Conservation (phyloP, 495 filamentous ascomycete genomes). For the Trichoderma virens region DNA sequence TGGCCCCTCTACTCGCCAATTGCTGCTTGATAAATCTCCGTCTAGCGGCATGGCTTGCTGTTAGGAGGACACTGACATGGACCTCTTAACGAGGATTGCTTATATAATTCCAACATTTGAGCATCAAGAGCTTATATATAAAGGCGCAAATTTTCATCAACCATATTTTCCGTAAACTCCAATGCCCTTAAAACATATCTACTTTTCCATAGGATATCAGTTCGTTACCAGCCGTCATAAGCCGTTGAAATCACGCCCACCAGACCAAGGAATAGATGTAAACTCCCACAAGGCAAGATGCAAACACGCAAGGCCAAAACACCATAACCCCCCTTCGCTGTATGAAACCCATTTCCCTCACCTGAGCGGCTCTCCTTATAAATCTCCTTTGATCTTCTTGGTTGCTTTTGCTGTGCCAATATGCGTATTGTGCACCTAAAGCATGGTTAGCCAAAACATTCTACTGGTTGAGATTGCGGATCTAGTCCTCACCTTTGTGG, state of each 20-base stretch:
- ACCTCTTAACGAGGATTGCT: too few species aligned
- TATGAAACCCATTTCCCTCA: neutral
- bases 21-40: too few species aligned
- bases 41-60: too few species aligned
- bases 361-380: neutral
- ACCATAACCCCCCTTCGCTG: neutral
- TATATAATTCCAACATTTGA: neutral
- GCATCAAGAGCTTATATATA: neutral
- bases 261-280: neutral
- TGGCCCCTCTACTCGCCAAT: neutral
- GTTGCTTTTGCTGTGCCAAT: conserved; percentile 80
- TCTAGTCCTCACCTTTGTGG: conserved; percentile 62
- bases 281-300: neutral
- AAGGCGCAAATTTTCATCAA: neutral
- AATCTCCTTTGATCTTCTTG: conserved; percentile 41
- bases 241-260: neutral
- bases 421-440: conserved; percentile 72
- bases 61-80: too few species aligned
- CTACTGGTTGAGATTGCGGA: neutral
- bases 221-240: neutral
- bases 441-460: neutral
- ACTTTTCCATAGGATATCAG: neutral
- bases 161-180: neutral
- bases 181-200: neutral
- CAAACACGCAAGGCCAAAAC: neutral